Base-by-base conservation (phyloP, 2,329 filamentous ascomycete species). In the Claviceps pazoutovae region DNA sequence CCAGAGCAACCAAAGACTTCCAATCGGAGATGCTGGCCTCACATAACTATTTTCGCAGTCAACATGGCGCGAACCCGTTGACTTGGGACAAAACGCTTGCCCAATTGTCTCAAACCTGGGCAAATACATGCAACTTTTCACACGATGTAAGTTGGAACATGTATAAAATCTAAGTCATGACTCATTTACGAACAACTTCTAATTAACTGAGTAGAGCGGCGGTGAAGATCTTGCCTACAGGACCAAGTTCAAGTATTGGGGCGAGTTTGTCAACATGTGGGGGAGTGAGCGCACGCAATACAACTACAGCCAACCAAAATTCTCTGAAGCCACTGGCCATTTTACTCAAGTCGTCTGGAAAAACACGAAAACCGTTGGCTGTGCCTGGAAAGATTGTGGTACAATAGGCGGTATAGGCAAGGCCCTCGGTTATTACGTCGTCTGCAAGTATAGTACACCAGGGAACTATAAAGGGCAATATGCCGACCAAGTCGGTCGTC, bases 151-250 rank as follows among this genome's bases (percentile, higher is more conserved):
- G 50, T 46, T 11, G 2, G 5, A 1, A 6, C 30, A 34, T 3
- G 16, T 2, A 30, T 3, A 30, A 30, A 30, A 8, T 13, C 7
- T 2, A 2, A 8, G 11, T 3, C 4, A n/a, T n/a, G n/a, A n/a
- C n/a, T n/a, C n/a, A 7, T 19, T 42, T 2, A 8, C 9, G 26
- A 30, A 30, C 3, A 16, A 5, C 1, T 19, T 11, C 38, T 50
- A 26, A 36, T 16, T 1, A 5, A n/a, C n/a, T 23, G 6, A 2
- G n/a, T 13, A 51, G 46, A 48, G 21, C 13, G 38, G 37, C 2
- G 50, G 50, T n/a, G 50, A 52, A 38, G 44, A 52, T 26, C 50
- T 52, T 23, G 50, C 26, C 13, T 47, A 48, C 39, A 43, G 7
- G 30, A 46, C 49, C 6, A 26, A 6, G 0, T 38, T 9, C n/a